Evolutionary conservation across 306 rosid species (phyloP).

Genomic region (Malus asiatica): DNA sequence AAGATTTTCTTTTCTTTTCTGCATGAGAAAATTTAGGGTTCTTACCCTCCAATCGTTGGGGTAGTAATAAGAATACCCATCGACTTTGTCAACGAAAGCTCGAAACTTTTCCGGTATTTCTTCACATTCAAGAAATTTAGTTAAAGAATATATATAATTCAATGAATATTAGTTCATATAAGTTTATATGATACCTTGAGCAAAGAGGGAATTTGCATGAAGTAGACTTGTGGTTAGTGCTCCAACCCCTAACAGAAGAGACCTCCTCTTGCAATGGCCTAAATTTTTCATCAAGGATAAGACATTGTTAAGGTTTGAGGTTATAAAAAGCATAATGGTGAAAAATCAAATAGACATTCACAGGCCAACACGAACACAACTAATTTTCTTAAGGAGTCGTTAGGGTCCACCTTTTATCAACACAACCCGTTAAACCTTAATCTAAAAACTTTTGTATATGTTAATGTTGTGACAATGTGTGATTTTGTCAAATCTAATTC

Average conservation of each 20-base stretch:
- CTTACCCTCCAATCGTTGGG: conserved; percentile 94
- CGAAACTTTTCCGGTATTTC: conserved; percentile 57
- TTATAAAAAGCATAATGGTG: no score
- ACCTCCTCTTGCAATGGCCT: conserved; percentile 72
- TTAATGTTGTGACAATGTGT: not conserved
- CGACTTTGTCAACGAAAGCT: conserved; percentile 68
- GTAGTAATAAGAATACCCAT: conserved; percentile 83
- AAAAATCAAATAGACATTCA: no score
- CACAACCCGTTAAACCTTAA: not conserved
- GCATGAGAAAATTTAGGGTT: not conserved
- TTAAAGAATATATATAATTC: not conserved
- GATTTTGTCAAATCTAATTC: not conserved
- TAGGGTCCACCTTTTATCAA: not conserved
- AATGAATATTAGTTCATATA: not conserved
- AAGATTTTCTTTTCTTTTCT: not conserved
- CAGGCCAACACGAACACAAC: no score
- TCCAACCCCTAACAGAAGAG: conserved; percentile 66
- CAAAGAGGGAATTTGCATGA: conserved; percentile 45
- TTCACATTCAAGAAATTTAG: conserved; percentile 19
- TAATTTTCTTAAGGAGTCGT: no score
- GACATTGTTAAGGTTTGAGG: not conserved
- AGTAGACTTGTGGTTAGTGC: conserved; percentile 53
- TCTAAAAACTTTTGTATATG: not conserved
- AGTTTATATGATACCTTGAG: conserved; percentile 52
- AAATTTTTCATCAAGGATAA: not conserved